A percentile compares a stretch with the other conserved stretches of the same genome.
These are phyloP conservation scores for Neurospora sp. DNA, from an alignment of 495 filamentous ascomycete species.

Conservation along the genomic window DNA sequence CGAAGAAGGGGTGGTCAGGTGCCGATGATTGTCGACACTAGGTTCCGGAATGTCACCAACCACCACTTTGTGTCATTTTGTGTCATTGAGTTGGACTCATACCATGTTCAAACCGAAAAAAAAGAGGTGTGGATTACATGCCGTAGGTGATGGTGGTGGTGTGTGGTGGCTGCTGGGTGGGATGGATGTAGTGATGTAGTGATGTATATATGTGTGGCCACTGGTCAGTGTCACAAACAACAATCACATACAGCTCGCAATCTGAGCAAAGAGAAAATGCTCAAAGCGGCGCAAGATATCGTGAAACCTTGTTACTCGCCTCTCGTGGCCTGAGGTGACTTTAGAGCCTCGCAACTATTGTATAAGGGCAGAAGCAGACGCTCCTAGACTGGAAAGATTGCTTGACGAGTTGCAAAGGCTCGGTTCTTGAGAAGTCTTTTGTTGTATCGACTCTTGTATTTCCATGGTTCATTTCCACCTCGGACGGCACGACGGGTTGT, in stretches of 20 bases:
- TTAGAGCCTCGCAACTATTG: background rate
- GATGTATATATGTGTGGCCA: background rate
- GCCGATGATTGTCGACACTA: background rate
- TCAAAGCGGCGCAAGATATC: background rate
- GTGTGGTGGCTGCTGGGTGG: background rate
- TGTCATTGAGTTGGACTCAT: background rate
- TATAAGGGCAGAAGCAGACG: background rate
- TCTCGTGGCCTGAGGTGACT: background rate
- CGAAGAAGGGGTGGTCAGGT: background rate
- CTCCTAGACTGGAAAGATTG: background rate
- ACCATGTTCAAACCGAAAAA: background rate
- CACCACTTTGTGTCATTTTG: background rate
- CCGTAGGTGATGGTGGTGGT: background rate
- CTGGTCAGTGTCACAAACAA: background rate
- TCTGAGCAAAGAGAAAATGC: background rate
- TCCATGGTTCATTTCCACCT: background rate
- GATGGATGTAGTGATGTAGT: background rate
- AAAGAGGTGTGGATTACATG: background rate
- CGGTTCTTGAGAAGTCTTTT: background rate
- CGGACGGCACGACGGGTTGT: background rate
- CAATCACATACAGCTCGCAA: background rate
- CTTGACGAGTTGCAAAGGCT: background rate
- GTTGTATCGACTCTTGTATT: background rate
- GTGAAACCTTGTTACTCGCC: background rate
- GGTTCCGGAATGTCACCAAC: background rate